Conservation (phyloP, 441 rosid genomes). For the Syzygium syzygioides region DNA sequence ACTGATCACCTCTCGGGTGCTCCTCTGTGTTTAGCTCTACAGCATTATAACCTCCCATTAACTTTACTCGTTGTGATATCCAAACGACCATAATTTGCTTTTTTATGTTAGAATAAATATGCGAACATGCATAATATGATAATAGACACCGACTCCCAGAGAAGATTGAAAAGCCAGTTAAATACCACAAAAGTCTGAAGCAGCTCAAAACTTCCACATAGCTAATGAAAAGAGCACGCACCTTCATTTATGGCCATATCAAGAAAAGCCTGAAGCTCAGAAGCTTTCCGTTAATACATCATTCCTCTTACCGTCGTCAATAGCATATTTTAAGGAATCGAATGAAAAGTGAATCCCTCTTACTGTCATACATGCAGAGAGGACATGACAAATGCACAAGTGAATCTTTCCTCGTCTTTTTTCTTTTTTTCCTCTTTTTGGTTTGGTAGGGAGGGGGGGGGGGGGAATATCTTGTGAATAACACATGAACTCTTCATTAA, state of each 20-base stretch:
- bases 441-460: no score
- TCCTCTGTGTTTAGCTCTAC: conserved; percentile 70
- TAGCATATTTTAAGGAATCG: conserved; percentile 6
- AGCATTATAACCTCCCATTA: conserved; percentile 99
- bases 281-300: conserved; percentile 95
- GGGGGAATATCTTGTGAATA: no score
- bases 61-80: conserved; percentile 35
- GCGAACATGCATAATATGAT: conserved; percentile 5
- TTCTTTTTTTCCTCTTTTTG: no score
- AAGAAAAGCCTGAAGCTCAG: conserved; percentile 98
- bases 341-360: background rate
- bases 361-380: background rate
- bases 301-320: conserved; percentile 85
- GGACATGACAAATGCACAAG: background rate
- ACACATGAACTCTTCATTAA: background rate
- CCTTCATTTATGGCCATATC: conserved; percentile 97
- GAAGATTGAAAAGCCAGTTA: background rate
- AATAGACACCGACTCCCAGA: background rate
- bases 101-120: no score
- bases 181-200: background rate
- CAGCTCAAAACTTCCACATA: background rate
- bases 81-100: no score
- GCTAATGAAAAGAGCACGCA: conserved; percentile 8
- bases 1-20: conserved; percentile 64
- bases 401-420: background rate